Evolutionary conservation across 345 rosid species (phyloP).

Genomic region (Erodium maritimum): DNA sequence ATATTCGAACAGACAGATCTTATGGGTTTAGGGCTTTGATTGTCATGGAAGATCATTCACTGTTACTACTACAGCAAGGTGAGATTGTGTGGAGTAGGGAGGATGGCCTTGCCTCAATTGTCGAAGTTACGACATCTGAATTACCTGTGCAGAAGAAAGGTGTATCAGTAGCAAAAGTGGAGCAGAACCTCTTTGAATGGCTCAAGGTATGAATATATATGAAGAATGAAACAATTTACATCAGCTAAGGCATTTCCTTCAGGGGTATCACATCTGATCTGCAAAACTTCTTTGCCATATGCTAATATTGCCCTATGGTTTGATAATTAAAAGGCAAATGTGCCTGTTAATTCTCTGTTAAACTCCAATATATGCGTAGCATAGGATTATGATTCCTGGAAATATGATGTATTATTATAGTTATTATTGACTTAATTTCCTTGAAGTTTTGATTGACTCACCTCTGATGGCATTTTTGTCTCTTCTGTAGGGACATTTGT

Average conservation of each 20-base stretch:
- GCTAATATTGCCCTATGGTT: too few species aligned
- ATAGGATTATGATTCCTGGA: too few species aligned
- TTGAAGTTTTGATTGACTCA: too few species aligned
- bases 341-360: too few species aligned
- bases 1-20: slow-evolving; percentile 76
- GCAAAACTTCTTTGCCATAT: too few species aligned
- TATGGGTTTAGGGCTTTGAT: slow-evolving; percentile 95
- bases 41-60: slow-evolving; percentile 97
- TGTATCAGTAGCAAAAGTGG: slow-evolving; percentile 88
- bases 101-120: slow-evolving; percentile 84
- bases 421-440: too few species aligned
- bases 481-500: slow-evolving; percentile 60
- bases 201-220: slow-evolving; percentile 56
- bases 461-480: slow-evolving; percentile 13
- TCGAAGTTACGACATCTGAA: slow-evolving; percentile 76
- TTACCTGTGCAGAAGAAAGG: slow-evolving; percentile 82
- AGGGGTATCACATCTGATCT: too few species aligned
- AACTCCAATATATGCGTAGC: too few species aligned
- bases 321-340: too few species aligned
- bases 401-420: too few species aligned
- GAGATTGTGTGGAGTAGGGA: slow-evolving; percentile 93
- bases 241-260: not conserved
- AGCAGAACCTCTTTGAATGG: slow-evolving; percentile 90
- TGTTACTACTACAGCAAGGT: slow-evolving; percentile 84
- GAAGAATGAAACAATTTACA: not conserved